A percentile compares a stretch with the other conserved stretches of the same genome.
Conservation (phyloP, 192 early-diverging fungal species). For the Pilaira anomala region DNA sequence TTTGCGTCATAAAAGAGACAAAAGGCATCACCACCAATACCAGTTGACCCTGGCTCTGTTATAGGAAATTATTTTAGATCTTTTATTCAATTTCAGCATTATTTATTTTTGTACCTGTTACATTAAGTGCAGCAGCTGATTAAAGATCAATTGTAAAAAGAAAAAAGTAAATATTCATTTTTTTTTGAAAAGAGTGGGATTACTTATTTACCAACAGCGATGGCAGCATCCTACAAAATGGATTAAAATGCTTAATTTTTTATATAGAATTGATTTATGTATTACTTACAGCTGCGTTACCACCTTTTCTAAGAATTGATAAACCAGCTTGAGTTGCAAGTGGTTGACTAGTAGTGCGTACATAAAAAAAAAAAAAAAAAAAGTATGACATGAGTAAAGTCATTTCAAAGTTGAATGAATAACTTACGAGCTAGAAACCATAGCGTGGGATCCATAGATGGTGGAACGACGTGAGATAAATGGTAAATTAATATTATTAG, state of each 20-base stretch:
- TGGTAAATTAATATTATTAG: conserved; percentile 9
- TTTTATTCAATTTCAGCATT: not conserved
- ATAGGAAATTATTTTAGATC: not conserved
- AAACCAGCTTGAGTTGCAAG: conserved; percentile 68
- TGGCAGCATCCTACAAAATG: conserved; percentile 50
- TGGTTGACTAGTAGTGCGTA: conserved; percentile 63
- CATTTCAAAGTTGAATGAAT: not conserved
- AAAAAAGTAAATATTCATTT: not conserved
- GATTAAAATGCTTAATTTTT: not conserved
- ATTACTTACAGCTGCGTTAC: conserved; percentile 67
- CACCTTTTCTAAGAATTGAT: conserved; percentile 58
- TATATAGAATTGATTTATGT: not conserved
- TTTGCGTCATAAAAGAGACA: conserved; percentile 73
- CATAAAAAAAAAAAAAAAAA: not conserved
- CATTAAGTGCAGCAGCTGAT: conserved; percentile 62
- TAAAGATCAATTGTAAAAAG: conserved; percentile 8
- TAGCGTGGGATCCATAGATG: conserved; percentile 57
- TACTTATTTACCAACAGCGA: conserved; percentile 45
- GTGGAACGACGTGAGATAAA: conserved; percentile 49
- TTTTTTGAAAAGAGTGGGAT: no score
- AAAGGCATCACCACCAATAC: conserved; percentile 80
- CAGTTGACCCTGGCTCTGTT: conserved; percentile 65
- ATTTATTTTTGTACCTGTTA: conserved; percentile 47
- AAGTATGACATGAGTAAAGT: not conserved
- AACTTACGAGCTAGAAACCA: conserved; percentile 54